A percentile compares a stretch with the other conserved stretches of the same genome.
Conservation (phyloP, 768 basidiomycete species). For the Postia placenta region DNA sequence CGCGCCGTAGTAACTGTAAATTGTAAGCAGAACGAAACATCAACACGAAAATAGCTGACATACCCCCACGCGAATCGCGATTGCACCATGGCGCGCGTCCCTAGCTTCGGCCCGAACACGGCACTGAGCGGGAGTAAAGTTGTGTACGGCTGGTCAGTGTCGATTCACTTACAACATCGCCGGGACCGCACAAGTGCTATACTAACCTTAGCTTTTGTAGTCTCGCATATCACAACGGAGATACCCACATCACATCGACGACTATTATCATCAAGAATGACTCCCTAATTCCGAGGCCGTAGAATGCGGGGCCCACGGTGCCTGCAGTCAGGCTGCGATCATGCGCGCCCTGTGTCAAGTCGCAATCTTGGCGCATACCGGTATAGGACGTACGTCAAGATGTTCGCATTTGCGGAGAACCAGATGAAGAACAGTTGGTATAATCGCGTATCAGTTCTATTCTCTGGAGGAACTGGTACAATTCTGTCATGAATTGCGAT, state of each 20-base stretch:
- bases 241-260: conserved; percentile 35
- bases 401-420: conserved; percentile 25
- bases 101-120: conserved; percentile 47
- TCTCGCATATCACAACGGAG: neutral
- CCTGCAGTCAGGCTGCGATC: conserved; percentile 40
- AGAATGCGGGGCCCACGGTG: conserved; percentile 45
- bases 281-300: conserved; percentile 38
- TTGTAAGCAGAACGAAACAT: neutral
- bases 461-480: conserved; percentile 42
- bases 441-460: conserved; percentile 49
- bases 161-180: conserved; percentile 29
- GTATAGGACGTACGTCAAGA: neutral
- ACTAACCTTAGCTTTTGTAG: no score
- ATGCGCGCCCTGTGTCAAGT: neutral
- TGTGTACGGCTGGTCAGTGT: neutral
- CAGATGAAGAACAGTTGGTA: conserved; percentile 66
- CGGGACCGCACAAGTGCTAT: conserved; percentile 28
- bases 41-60: neutral
- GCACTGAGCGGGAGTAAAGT: conserved; percentile 27
- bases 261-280: conserved; percentile 36
- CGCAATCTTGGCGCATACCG: neutral
- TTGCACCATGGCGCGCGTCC: conserved; percentile 50
- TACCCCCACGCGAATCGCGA: conserved; percentile 49
- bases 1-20: conserved; percentile 34
- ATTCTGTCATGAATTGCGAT: conserved; percentile 33